Evolutionary conservation across 192 early-diverging fungal genomes (phyloP), one percentile per base, ranked within the genome.

Genomic region (Gaertneriomyces sp.): DNA sequence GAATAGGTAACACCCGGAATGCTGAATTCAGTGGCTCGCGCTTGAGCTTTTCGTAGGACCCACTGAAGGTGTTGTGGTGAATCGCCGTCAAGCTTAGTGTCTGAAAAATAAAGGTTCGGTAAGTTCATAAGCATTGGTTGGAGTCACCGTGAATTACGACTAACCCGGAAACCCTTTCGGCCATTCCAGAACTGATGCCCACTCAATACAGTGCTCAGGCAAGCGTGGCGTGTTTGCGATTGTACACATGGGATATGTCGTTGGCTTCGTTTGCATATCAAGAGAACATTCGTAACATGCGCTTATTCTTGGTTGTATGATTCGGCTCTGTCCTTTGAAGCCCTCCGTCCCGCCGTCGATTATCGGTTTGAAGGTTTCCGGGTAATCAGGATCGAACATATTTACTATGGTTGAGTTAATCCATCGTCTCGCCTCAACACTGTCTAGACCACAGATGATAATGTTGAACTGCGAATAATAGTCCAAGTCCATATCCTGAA

Each of bases 151-250:
- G 87, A 73, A 89, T 93, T 8, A 86, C 75, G 12, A 41, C 19
- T 54, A 68, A 81, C 87, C 81, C 43, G 87, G 85, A 66, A 88
- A 92, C 57, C 77, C 69, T 39, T 87, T 87, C 43, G 96, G 91
- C 93, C 94, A 98, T 65, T 91, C 88, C n/a, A 98, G 69, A 4
- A 93, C 80, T 19, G 89, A 93, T 5, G 96, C 96, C 88, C 90
- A 98, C 64, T 97, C 93, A 61, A 98, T 95, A 74, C 96, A 98
- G 74, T 98, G 96, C 69, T 98, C 96, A 4, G 96, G 96, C 39
- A 98, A 74, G 5, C 96, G 86, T 6, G 96, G 96, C 17, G 96
- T 97, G 67, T 98, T 97, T 43, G 96, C 94, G 70, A 98, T 98
- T 4, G 96, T 98, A 74, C 96, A 98, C 25, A 98, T 93, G 0